phyloP scores from a whole-genome alignment of 2,329 filamentous ascomycete species.

The Epicoccum nigrum region DNA sequence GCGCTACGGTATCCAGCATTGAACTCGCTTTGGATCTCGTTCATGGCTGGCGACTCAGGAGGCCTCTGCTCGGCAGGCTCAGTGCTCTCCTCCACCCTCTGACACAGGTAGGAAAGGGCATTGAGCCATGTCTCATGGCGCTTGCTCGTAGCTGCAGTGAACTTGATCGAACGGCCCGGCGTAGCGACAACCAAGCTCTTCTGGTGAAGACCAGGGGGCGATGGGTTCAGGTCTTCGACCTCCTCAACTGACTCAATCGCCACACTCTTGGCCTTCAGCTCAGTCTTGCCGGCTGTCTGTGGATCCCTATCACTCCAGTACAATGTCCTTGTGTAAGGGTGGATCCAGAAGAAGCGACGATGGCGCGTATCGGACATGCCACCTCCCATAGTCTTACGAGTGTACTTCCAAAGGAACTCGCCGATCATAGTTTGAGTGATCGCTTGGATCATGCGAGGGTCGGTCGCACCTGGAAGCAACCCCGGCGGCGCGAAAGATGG shows the following conservation, averaged over 20 bases:
- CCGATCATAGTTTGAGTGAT: conserved; percentile 99
- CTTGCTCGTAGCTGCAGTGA: conserved; percentile 91
- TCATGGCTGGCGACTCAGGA: conserved; percentile 59
- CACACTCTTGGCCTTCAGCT: conserved; percentile 86
- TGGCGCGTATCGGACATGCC: conserved; percentile 90
- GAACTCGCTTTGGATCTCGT: conserved; percentile 73
- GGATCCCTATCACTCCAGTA: conserved; percentile 97
- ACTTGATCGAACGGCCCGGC: conserved; percentile 86
- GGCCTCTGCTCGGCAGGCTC: conserved; percentile 57
- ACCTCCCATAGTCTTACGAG: conserved; percentile 86
- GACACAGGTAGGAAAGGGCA: conserved; percentile 87
- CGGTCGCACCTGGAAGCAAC: conserved; percentile 71
- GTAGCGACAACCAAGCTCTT: conserved; percentile 93
- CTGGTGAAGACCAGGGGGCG: conserved; percentile 90
- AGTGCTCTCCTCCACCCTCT: conserved; percentile 65
- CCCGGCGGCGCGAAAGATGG: conserved; percentile 59
- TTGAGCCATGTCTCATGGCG: conserved; percentile 99
- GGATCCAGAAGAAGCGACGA: conserved; percentile 97
- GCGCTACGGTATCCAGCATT: conserved; percentile 66
- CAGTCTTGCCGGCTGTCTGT: conserved; percentile 73
- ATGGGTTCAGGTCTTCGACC: conserved; percentile 91
- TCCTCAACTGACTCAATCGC: conserved; percentile 92
- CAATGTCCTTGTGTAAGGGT: conserved; percentile 92
- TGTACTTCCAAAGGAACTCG: conserved; percentile 99
- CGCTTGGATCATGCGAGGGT: conserved; percentile 97